Conservation (phyloP, 495 filamentous ascomycete species). For the Podospora pseudocomata region DNA sequence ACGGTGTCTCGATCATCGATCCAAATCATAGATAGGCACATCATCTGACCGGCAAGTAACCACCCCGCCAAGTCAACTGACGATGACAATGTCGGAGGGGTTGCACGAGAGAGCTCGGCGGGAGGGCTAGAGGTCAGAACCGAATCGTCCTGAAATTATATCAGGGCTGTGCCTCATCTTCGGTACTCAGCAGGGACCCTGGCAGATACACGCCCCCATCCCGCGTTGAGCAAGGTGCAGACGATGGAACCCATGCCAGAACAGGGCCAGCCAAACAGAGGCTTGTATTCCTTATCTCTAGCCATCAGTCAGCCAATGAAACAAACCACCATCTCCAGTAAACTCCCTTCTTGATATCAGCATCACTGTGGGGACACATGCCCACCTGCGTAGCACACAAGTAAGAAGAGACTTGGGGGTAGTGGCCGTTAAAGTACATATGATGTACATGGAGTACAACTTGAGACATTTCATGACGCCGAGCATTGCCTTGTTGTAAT, state of each 20-base stretch:
- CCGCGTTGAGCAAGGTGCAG: slow-evolving; percentile 20
- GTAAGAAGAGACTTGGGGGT: too few species aligned
- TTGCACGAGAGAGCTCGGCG: background rate
- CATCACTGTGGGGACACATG: slow-evolving; percentile 8
- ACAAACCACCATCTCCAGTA: background rate
- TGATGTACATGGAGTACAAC: background rate
- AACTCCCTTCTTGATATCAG: slow-evolving; percentile 21
- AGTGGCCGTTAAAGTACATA: background rate
- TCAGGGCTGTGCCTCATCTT: background rate
- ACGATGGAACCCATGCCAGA: slow-evolving; percentile 16
- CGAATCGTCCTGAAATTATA: slow-evolving; percentile 4
- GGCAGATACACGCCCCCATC: slow-evolving; percentile 18
- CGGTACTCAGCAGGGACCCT: background rate
- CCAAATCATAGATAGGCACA: background rate
- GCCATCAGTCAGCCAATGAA: slow-evolving; percentile 24
- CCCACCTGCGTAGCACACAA: slow-evolving; percentile 3
- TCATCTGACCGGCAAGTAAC: background rate
- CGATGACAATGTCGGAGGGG: background rate
- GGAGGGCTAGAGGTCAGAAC: background rate
- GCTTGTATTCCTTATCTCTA: slow-evolving; percentile 26
- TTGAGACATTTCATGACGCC: slow-evolving; percentile 6
- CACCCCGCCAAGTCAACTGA: background rate
- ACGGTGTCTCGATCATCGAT: background rate
- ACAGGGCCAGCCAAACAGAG: slow-evolving; percentile 25
- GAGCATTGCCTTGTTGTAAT: background rate